These are phyloP conservation scores for Lichtheimia ramosa DNA, from an alignment of 371 early-diverging fungal species.

Conservation along the genomic window DNA sequence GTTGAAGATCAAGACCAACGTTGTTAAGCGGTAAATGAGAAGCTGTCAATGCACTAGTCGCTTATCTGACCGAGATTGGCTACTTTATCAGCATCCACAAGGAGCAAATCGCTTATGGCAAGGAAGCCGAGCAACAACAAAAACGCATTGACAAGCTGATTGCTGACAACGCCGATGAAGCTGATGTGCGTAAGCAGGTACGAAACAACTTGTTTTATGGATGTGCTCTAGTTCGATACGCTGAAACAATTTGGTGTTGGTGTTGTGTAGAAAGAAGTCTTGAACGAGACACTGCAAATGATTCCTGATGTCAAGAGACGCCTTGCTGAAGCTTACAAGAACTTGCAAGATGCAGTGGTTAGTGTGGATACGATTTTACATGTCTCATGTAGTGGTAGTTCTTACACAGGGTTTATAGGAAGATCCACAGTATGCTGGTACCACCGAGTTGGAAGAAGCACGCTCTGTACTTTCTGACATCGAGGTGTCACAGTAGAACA, in stretches of 20 bases:
- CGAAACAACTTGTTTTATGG: background rate
- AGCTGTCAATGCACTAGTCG: too few species aligned
- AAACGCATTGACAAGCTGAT: constrained; percentile 66
- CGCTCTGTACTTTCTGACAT: constrained; percentile 33
- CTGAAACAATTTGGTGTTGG: background rate
- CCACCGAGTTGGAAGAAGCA: constrained; percentile 45
- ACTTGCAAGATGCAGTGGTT: constrained; percentile 51
- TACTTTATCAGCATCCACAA: constrained; percentile 52
- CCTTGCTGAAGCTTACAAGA: constrained; percentile 58
- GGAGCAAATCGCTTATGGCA: constrained; percentile 62
- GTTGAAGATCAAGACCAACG: constrained; percentile 72
- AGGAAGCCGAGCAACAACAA: constrained; percentile 65
- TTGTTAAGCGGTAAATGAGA: constrained; percentile 60
- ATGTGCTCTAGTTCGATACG: background rate
- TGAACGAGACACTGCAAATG: constrained; percentile 75
- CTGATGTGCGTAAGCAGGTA: constrained; percentile 75
- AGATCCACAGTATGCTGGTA: constrained; percentile 39
- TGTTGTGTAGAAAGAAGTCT: constrained; percentile 64
- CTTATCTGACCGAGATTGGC: too few species aligned
- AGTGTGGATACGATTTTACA: constrained; percentile 1
- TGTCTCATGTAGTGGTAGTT: background rate
- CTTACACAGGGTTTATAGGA: constrained; percentile 21
- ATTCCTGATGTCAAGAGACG: constrained; percentile 72
- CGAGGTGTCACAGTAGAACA: constrained; percentile 7
- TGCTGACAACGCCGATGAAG: constrained; percentile 59